A percentile compares a stretch with the other conserved stretches of the same genome.
These are phyloP conservation scores for Fusarium nodosum DNA, from an alignment of 2,329 filamentous ascomycete species.

Conservation along the genomic window DNA sequence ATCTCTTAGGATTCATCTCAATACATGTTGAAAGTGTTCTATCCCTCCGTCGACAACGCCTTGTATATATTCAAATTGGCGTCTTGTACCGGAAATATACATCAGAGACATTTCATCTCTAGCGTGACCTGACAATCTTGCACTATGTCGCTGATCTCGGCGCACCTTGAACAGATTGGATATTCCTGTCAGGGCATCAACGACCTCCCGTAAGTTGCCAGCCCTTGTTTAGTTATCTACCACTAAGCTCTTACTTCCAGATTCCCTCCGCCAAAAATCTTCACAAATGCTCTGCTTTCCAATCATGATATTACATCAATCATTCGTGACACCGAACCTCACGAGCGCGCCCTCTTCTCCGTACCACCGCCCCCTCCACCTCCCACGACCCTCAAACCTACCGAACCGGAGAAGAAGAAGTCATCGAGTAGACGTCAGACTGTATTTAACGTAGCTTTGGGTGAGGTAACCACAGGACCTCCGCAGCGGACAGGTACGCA, in stretches of 20 bases:
- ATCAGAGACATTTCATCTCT: neutral
- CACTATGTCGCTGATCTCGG: constrained; percentile 76
- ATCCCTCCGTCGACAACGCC: neutral
- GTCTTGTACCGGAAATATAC: neutral
- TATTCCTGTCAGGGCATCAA: constrained; percentile 82
- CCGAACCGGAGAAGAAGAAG: constrained; percentile 57
- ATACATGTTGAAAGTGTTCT: neutral
- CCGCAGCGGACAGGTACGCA: constrained; percentile 62
- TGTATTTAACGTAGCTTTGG: constrained; percentile 74
- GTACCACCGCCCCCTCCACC: constrained; percentile 78
- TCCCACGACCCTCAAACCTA: constrained; percentile 52
- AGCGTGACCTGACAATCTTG: neutral
- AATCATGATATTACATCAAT: constrained; percentile 93
- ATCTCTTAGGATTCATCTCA: neutral
- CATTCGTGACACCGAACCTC: constrained; percentile 93
- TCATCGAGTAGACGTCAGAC: constrained; percentile 68
- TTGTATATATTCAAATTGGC: neutral
- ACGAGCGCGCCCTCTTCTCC: constrained; percentile 95
- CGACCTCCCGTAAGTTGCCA: constrained; percentile 73
- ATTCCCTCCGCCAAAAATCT: constrained; percentile 92
- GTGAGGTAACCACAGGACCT: constrained; percentile 71
- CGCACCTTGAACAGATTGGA: constrained; percentile 81
- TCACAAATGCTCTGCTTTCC: constrained; percentile 91
- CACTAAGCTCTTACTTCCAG: constrained; percentile 59
- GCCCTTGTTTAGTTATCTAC: neutral